Base-by-base conservation (phyloP, 257 asterid species). In the Solanum tarapatanum region DNA sequence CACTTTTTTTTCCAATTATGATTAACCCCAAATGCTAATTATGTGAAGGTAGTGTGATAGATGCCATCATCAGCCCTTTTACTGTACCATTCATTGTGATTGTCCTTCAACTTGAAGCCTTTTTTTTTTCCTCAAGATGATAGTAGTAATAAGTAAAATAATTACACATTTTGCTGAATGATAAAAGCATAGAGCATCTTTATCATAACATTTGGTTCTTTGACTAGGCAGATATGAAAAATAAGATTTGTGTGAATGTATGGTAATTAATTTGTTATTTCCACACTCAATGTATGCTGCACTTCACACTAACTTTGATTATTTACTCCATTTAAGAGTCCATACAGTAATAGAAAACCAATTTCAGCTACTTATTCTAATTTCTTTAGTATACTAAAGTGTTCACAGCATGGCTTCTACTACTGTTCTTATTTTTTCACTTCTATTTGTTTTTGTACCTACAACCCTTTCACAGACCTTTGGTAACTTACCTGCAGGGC, bases 261-360 rank as follows among this genome's bases (percentile, higher is more conserved):
- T 41, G 36, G n/a, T 43, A 79, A n/a, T 76, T 39, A 76, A 14
- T 79, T 26, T 28, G 26, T 0, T 45, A 28, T 28, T 62, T 86
- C 66, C 95, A 92, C 90, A 89, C 91, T 87, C 28, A 30, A 87
- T 84, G 91, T 94, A 92, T 94, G 94, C 82, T 91, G 87, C 87
- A 89, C 36, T 80, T 91, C 94, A 93, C 90, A 91, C 93, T 74
- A 88, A 87, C 74, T 35, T 48, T 35, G 11, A 88, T 92, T 92
- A 28, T 62, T 86, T 85, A 23, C 26, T 16, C 3, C 89, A 79
- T 89, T 88, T 88, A 87, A 89, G 17, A 16, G 66, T 36, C 66
- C 30, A 69, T 28, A 45, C 36, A 66, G 30, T 79, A 79, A 79
- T 7, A 6, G 76, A 75, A 76, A 37, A 62, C 58, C 55, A 76